Evolutionary conservation across 2,329 filamentous ascomycete genomes (phyloP).

Genomic region (Monosporascus sp.): DNA sequence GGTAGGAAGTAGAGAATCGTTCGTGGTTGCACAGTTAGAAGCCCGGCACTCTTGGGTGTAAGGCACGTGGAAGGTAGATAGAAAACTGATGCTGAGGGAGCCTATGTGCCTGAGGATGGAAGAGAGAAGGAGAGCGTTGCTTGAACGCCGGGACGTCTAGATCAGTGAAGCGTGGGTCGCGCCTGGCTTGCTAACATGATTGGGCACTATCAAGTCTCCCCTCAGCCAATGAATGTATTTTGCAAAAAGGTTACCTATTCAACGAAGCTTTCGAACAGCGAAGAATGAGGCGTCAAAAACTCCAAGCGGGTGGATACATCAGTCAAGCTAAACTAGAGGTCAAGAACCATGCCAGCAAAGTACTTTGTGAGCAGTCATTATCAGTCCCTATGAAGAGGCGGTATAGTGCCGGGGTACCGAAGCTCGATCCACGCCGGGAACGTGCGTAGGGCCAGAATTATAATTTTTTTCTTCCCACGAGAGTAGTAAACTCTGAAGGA

Average conservation of each 20-base stretch:
- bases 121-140: conserved; percentile 24
- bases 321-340: conserved; percentile 31
- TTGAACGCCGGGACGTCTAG: conserved; percentile 22
- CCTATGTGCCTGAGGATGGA: conserved; percentile 22
- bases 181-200: conserved; percentile 39
- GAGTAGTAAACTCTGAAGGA: conserved; percentile 23
- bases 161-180: conserved; percentile 37
- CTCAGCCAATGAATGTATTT: conserved; percentile 36
- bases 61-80: conserved; percentile 12
- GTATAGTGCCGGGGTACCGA: conserved; percentile 27
- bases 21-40: not conserved
- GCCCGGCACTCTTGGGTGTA: conserved; percentile 3
- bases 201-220: conserved; percentile 29
- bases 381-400: conserved; percentile 23
- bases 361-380: conserved; percentile 33
- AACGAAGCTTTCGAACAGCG: conserved; percentile 15
- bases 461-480: conserved; percentile 13
- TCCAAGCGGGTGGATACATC: conserved; percentile 30
- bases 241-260: conserved; percentile 16
- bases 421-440: conserved; percentile 30
- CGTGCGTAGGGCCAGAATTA: conserved; percentile 24
- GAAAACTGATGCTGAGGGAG: conserved; percentile 15
- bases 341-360: conserved; percentile 28
- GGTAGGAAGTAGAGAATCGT: not conserved
- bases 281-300: conserved; percentile 18